Conservation (phyloP, 2,329 filamentous ascomycete species). For the Pestalotiopsis fici region DNA sequence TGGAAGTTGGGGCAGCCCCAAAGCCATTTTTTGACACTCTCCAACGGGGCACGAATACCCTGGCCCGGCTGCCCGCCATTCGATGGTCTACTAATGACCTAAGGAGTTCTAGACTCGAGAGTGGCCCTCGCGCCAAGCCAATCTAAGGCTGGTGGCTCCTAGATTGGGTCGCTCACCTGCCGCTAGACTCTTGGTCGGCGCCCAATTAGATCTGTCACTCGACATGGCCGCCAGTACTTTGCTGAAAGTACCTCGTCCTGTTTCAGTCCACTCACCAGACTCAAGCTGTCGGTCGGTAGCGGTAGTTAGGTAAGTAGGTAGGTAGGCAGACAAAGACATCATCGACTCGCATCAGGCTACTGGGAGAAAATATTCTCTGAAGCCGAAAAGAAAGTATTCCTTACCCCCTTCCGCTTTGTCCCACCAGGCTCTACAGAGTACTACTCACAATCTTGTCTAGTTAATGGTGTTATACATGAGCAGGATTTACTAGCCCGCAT, state of each 20-base stretch:
- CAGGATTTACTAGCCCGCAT: no score
- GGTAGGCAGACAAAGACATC: no score
- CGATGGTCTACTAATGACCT: not conserved
- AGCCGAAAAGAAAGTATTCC: no score
- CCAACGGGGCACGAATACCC: not conserved
- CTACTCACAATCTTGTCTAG: no score
- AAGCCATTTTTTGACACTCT: no score
- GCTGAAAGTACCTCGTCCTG: not conserved
- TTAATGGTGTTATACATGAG: no score
- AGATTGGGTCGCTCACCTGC: conserved; percentile 2
- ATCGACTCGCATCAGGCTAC: no score
- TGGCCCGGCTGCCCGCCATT: not conserved
- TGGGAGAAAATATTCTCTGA: no score
- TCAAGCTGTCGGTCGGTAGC: no score
- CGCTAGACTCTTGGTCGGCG: not conserved
- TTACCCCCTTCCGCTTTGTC: no score
- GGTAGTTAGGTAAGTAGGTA: not conserved
- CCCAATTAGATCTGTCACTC: conserved; percentile 1
- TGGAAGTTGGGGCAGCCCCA: no score
- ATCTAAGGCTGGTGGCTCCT: conserved; percentile 4
- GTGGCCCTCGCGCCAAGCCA: conserved; percentile 1
- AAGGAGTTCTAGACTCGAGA: not conserved
- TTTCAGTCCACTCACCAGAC: not conserved
- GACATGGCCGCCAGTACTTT: not conserved
- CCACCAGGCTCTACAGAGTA: no score